These are phyloP conservation scores for Erythrophleum ivorense DNA, from an alignment of 331 rosid genomes.

Conservation along the genomic window DNA sequence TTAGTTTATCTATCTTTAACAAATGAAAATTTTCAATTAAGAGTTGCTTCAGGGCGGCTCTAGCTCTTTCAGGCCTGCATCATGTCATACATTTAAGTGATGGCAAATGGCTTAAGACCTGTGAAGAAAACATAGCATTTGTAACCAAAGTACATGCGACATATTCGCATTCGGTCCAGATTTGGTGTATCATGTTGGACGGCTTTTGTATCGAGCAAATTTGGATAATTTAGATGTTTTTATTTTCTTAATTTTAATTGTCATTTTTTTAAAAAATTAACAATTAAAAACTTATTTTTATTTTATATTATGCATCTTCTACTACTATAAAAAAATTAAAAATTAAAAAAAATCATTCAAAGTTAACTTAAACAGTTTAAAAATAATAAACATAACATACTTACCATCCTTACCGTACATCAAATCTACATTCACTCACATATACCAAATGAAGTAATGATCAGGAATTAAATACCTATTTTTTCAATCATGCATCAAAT, in stretches of 20 bases:
- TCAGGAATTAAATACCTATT: slow-evolving; percentile 28
- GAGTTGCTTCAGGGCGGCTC: not conserved
- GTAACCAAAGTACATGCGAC: slow-evolving; percentile 43
- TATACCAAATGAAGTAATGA: not conserved
- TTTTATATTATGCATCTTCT: too few relatives aligned
- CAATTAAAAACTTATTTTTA: too few relatives aligned
- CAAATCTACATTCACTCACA: not conserved
- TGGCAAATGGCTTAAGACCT: not conserved
- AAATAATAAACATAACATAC: too few relatives aligned
- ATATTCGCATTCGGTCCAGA: not conserved
- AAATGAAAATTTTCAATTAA: not conserved
- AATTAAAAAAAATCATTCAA: too few relatives aligned
- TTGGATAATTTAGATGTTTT: too few relatives aligned
- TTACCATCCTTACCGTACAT: too few relatives aligned
- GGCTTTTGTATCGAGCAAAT: too few relatives aligned
- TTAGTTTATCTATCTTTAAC: not conserved
- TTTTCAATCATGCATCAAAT: slow-evolving; percentile 44
- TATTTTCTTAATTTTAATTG: too few relatives aligned
- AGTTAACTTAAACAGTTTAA: too few relatives aligned
- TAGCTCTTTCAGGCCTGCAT: slow-evolving; percentile 14
- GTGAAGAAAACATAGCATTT: not conserved
- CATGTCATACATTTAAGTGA: slow-evolving; percentile 33
- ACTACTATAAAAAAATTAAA: too few relatives aligned
- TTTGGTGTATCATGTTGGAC: too few relatives aligned
- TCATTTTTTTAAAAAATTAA: too few relatives aligned